These are phyloP conservation scores for Yamadazyma atlantica DNA, from an alignment of 1,139 yeast species.

Conservation along the genomic window DNA sequence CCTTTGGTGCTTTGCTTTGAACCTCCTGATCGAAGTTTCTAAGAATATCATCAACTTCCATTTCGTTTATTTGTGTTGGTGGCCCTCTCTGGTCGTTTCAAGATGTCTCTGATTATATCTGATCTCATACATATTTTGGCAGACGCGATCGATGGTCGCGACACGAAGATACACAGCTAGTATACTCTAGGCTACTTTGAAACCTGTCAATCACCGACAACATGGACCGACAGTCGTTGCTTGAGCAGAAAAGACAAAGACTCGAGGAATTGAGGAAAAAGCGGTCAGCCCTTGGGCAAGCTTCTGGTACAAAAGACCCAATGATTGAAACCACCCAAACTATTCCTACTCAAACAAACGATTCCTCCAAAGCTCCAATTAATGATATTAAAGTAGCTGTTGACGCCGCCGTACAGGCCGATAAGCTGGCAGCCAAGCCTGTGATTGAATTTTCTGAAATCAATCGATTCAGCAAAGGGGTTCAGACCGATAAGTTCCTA, in stretches of 20 bases:
- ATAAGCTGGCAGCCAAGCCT: neutral
- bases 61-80: slow-evolving; percentile 3
- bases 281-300: slow-evolving; percentile 17
- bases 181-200: too few relatives aligned
- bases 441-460: slow-evolving; percentile 14
- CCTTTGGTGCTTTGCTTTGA: slow-evolving; percentile 9
- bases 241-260: slow-evolving; percentile 44
- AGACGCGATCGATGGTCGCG: too few relatives aligned
- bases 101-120: too few relatives aligned
- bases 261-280: slow-evolving; percentile 40
- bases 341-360: too few relatives aligned
- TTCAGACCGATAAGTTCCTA: slow-evolving; percentile 22
- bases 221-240: slow-evolving; percentile 41
- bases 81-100: too few relatives aligned
- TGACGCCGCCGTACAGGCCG: slow-evolving; percentile 20
- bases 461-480: slow-evolving; percentile 29
- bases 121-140: too few relatives aligned
- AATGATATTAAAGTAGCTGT: slow-evolving; percentile 9
- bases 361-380: neutral
- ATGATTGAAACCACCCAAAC: too few relatives aligned
- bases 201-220: neutral
- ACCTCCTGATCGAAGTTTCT: slow-evolving; percentile 51
- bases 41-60: slow-evolving; percentile 66
- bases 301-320: neutral
- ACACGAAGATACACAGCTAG: too few relatives aligned